A percentile compares a stretch with the other conserved stretches of the same genome.
phyloP scores from a whole-genome alignment of 2,329 filamentous ascomycete genomes.

The Claviceps sp. region DNA sequence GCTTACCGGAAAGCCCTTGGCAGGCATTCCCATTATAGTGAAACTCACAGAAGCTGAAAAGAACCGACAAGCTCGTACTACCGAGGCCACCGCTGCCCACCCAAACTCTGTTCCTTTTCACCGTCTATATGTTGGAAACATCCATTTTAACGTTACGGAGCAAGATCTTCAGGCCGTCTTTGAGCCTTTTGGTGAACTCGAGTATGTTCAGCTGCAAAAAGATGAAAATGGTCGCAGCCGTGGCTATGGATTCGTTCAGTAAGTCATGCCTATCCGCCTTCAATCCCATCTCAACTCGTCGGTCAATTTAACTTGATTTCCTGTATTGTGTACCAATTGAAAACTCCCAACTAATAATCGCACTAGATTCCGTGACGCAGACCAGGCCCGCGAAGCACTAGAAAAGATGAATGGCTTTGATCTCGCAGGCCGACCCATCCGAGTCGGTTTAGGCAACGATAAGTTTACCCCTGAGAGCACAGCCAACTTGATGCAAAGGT shows the following conservation, averaged over 20 bases:
- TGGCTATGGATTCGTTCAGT: constrained; percentile 99
- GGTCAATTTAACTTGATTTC: too few relatives aligned
- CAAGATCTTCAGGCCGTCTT: constrained; percentile 92
- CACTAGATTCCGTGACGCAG: constrained; percentile 71
- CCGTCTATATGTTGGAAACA: constrained; percentile 96
- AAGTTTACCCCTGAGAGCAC: constrained; percentile 98
- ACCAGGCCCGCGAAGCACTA: constrained; percentile 82
- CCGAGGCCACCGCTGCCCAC: constrained; percentile 53
- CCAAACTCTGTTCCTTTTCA: constrained; percentile 89
- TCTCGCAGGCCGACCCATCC: constrained; percentile 90
- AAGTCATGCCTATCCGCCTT: constrained; percentile 27
- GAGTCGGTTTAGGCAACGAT: constrained; percentile 98
- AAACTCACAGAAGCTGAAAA: constrained; percentile 98
- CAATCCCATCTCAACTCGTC: not conserved
- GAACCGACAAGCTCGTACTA: constrained; percentile 86
- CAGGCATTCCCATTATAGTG: constrained; percentile 97
- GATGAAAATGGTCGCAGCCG: constrained; percentile 83
- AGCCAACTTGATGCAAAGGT: constrained; percentile 81
- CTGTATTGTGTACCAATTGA: too few relatives aligned
- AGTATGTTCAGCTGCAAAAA: constrained; percentile 95
- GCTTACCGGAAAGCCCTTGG: constrained; percentile 95
- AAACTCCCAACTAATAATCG: too few relatives aligned
- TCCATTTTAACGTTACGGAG: constrained; percentile 98
- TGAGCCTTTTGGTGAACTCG: constrained; percentile 92
- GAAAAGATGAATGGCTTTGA: constrained; percentile 99